These are phyloP conservation scores for Penicillium daleae DNA, from an alignment of 495 filamentous ascomycete species.

Conservation along the genomic window DNA sequence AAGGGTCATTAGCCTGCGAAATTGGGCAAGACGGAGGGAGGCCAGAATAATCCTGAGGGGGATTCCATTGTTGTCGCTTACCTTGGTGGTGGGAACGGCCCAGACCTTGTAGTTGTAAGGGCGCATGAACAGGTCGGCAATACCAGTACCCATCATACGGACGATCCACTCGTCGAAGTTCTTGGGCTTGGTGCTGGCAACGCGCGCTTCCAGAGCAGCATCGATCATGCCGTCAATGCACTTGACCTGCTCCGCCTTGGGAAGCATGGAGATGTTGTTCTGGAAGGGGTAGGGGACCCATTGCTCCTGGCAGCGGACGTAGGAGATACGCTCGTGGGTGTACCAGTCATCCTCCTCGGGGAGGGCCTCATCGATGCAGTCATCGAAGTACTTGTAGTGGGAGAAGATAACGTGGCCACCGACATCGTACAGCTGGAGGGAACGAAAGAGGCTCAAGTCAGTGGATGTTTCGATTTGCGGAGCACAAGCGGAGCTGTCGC, in stretches of 20 bases:
- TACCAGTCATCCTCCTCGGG: conserved; percentile 95
- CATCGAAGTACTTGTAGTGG: conserved; percentile 99
- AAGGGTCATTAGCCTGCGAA: background rate
- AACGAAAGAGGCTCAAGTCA: background rate
- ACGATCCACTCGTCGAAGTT: conserved; percentile 99
- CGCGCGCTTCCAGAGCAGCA: conserved; percentile 82
- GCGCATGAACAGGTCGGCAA: conserved; percentile 97
- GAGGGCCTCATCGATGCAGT: conserved; percentile 95
- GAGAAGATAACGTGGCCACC: conserved; percentile 99
- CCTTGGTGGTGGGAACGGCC: conserved; percentile 98
- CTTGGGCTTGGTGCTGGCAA: conserved; percentile 86
- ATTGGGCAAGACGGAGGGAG: background rate
- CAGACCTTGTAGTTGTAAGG: conserved; percentile 99
- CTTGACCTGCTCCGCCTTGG: conserved; percentile 93
- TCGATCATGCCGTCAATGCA: conserved; percentile 98
- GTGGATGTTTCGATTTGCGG: background rate
- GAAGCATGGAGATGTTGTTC: conserved; percentile 99
- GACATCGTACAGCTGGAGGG: conserved; percentile 88
- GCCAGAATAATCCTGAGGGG: background rate
- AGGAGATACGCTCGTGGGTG: conserved; percentile 96
- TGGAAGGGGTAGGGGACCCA: conserved; percentile 99
- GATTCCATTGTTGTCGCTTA: conserved; percentile 42
- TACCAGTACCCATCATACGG: conserved; percentile 84
- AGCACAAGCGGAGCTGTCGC: background rate
- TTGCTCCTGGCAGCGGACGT: conserved; percentile 91